These are phyloP conservation scores for Hylodesmum podocarpum DNA, from an alignment of 306 rosid genomes.

Conservation along the genomic window DNA sequence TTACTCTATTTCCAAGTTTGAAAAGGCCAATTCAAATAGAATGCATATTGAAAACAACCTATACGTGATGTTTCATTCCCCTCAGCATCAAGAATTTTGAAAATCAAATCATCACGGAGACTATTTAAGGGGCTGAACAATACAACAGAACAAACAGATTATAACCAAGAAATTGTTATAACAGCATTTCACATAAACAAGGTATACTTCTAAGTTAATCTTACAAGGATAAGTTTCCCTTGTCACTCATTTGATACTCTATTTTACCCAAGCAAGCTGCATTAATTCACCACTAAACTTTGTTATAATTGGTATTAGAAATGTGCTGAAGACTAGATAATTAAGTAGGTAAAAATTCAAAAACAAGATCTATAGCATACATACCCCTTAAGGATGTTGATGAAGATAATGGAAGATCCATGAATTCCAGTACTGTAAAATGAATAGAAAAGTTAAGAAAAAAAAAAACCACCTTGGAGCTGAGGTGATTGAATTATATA, in stretches of 20 bases:
- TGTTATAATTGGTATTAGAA: conserved; percentile 18
- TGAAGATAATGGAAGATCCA: conserved; percentile 67
- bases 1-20: neutral
- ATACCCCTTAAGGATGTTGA: conserved; percentile 65
- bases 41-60: conserved; percentile 44
- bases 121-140: conserved; percentile 72
- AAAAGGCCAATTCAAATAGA: neutral
- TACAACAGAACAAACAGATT: conserved; percentile 18
- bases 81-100: conserved; percentile 58
- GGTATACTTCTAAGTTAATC: conserved; percentile 12
- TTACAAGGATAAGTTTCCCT: conserved; percentile 83
- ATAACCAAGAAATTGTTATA: conserved; percentile 2
- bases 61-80: conserved; percentile 69
- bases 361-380: conserved; percentile 15
- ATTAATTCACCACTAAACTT: conserved; percentile 27
- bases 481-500: conserved; percentile 4
- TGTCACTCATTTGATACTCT: conserved; percentile 62
- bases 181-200: neutral
- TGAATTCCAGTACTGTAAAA: conserved; percentile 65
- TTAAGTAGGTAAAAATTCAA: neutral
- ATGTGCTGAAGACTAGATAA: neutral
- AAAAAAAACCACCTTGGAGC: neutral
- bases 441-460: neutral
- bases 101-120: conserved; percentile 68
- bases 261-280: conserved; percentile 89